These are phyloP conservation scores for Rhodotorula sp. DNA, from an alignment of 1,284 basidiomycete species.

Conservation along the genomic window DNA sequence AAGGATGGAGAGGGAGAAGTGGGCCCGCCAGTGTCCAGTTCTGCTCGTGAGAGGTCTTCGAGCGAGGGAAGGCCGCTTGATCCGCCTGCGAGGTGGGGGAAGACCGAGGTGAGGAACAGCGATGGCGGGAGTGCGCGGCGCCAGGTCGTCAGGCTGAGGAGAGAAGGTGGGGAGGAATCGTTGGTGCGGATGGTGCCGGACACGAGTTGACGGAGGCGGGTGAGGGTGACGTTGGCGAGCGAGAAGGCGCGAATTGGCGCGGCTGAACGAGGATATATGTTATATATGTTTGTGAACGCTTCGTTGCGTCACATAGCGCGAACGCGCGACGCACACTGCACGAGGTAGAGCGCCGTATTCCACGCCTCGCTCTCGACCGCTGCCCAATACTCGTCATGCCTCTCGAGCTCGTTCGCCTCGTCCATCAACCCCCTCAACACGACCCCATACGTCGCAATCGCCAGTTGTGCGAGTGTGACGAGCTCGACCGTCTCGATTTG, in stretches of 20 bases:
- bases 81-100: slow-evolving; percentile 40
- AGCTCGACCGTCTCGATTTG: slow-evolving; percentile 31
- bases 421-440: slow-evolving; percentile 37
- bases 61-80: slow-evolving; percentile 19
- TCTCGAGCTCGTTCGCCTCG: slow-evolving; percentile 34
- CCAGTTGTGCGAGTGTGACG: slow-evolving; percentile 35
- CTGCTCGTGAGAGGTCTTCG: slow-evolving; percentile 2
- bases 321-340: slow-evolving; percentile 39
- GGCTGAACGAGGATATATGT: no score
- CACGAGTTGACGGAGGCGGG: slow-evolving; percentile 30
- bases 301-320: no score
- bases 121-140: slow-evolving; percentile 40
- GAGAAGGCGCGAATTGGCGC: slow-evolving; percentile 18
- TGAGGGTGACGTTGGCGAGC: slow-evolving; percentile 19
- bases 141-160: slow-evolving; percentile 32
- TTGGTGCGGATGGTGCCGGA: slow-evolving; percentile 10
- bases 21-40: neutral
- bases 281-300: no score
- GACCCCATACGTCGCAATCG: slow-evolving; percentile 28
- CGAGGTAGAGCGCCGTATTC: slow-evolving; percentile 32
- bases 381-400: slow-evolving; percentile 41
- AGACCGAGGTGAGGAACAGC: slow-evolving; percentile 43
- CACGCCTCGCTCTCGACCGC: slow-evolving; percentile 31
- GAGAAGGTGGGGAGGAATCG: slow-evolving; percentile 11
- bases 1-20: neutral